A percentile compares a stretch with the other conserved stretches of the same genome.
These are phyloP conservation scores for Aspergillus luchuensis DNA, from an alignment of 2,329 filamentous ascomycete genomes.

Conservation along the genomic window DNA sequence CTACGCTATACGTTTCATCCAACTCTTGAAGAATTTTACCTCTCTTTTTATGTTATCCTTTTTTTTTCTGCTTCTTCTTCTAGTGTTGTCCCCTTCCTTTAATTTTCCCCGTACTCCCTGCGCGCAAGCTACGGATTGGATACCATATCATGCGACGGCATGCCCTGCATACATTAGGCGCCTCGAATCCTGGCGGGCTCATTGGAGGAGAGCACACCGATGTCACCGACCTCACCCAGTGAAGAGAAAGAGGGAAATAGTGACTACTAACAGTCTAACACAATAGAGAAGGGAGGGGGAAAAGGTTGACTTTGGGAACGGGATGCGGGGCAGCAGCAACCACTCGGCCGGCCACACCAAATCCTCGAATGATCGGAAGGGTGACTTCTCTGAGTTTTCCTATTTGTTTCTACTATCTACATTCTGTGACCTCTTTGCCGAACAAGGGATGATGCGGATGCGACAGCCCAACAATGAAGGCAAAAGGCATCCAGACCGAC, in stretches of 20 bases:
- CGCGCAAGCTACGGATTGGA: constrained; percentile 15
- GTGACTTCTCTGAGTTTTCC: not conserved
- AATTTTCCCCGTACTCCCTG: constrained; percentile 1
- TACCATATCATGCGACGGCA: constrained; percentile 19
- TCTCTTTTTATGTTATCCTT: not conserved
- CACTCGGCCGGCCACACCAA: not conserved
- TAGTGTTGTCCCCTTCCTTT: not conserved
- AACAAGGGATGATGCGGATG: not conserved
- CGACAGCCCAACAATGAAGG: constrained; percentile 3
- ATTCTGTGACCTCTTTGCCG: not conserved
- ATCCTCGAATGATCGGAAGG: constrained; percentile 1
- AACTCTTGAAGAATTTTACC: not conserved
- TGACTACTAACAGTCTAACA: too few relatives aligned
- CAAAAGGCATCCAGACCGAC: not conserved
- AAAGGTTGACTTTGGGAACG: constrained; percentile 9
- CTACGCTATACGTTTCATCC: not conserved
- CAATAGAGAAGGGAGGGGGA: not conserved
- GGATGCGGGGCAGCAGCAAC: constrained; percentile 19
- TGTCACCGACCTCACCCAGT: constrained; percentile 9
- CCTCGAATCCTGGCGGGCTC: constrained; percentile 4
- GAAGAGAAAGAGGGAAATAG: not conserved
- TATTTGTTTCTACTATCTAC: not conserved
- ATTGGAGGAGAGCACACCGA: constrained; percentile 3
- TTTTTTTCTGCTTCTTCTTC: too few relatives aligned
- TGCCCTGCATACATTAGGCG: constrained; percentile 19